These are phyloP conservation scores for Kodamaea sp. DNA, from an alignment of 1,139 yeast species.

Conservation along the genomic window DNA sequence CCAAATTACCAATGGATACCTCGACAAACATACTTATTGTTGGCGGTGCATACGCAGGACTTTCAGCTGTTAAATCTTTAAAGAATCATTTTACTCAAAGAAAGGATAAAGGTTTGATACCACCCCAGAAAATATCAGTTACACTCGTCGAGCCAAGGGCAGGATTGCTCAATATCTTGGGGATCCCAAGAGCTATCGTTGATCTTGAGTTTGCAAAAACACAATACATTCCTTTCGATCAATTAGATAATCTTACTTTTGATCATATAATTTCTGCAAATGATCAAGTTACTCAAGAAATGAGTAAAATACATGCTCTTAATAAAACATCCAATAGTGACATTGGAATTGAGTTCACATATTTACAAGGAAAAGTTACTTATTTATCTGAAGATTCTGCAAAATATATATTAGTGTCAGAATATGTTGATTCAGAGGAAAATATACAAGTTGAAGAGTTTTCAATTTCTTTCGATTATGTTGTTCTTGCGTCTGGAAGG, in stretches of 20 bases:
- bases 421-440: conserved; percentile 2
- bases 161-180: conserved; percentile 50
- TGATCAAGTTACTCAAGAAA: conserved; percentile 12
- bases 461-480: conserved; percentile 45
- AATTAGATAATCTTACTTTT: conserved; percentile 30
- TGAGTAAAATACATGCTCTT: conserved; percentile 12
- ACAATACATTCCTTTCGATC: conserved; percentile 36
- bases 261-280: conserved; percentile 26
- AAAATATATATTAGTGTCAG: conserved; percentile 19
- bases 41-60: conserved; percentile 55
- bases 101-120: conserved; percentile 3
- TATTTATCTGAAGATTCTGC: conserved; percentile 27
- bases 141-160: conserved; percentile 49
- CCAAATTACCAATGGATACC: conserved; percentile 6
- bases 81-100: conserved; percentile 25
- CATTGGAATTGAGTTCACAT: conserved; percentile 23
- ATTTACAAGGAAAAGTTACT: conserved; percentile 41
- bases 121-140: conserved; percentile 26
- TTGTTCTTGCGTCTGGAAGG: conserved; percentile 49
- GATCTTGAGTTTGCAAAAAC: conserved; percentile 45
- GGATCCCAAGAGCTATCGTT: conserved; percentile 47
- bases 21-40: conserved; percentile 37
- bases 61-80: conserved; percentile 38
- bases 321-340: conserved; percentile 14
- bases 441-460: conserved; percentile 11